Conservation (phyloP, 2,329 filamentous ascomycete species). For the Colletotrichum neosansevieriae region DNA sequence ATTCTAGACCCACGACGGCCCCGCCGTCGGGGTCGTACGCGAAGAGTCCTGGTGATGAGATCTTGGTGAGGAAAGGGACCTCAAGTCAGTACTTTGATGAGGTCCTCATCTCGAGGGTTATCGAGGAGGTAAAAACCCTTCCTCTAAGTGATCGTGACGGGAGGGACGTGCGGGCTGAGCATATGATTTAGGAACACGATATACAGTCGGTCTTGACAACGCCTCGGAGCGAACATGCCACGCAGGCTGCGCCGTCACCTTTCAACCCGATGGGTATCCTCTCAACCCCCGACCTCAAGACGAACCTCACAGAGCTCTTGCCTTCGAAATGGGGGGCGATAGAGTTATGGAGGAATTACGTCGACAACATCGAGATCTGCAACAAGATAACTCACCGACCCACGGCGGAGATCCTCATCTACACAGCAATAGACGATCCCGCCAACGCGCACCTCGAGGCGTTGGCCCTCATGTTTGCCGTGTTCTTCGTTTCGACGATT, state of each 20-base stretch:
- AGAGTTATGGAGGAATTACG: constrained; percentile 48
- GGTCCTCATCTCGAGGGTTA: constrained; percentile 50
- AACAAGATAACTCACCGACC: constrained; percentile 48
- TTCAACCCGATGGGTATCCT: constrained; percentile 51
- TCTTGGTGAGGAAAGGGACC: constrained; percentile 49
- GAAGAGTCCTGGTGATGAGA: constrained; percentile 40
- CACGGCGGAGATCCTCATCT: constrained; percentile 49
- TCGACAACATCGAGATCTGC: constrained; percentile 46
- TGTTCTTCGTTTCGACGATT: constrained; percentile 62
- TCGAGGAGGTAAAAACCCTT: constrained; percentile 46
- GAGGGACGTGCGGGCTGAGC: not conserved
- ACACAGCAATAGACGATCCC: constrained; percentile 49
- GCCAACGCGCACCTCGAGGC: constrained; percentile 43
- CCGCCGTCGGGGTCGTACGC: not conserved
- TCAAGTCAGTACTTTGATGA: constrained; percentile 54
- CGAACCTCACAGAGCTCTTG: constrained; percentile 42
- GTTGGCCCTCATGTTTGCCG: constrained; percentile 57
- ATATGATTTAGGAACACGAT: constrained; percentile 34
- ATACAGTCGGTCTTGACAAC: constrained; percentile 42
- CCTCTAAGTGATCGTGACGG: not conserved
- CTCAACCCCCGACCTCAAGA: constrained; percentile 43
- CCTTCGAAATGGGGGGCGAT: constrained; percentile 45
- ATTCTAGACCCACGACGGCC: not conserved
- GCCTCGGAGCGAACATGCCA: constrained; percentile 10
- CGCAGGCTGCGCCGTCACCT: constrained; percentile 38